Conservation (phyloP, 106 monocot genomes). For the Allium fistulosum region DNA sequence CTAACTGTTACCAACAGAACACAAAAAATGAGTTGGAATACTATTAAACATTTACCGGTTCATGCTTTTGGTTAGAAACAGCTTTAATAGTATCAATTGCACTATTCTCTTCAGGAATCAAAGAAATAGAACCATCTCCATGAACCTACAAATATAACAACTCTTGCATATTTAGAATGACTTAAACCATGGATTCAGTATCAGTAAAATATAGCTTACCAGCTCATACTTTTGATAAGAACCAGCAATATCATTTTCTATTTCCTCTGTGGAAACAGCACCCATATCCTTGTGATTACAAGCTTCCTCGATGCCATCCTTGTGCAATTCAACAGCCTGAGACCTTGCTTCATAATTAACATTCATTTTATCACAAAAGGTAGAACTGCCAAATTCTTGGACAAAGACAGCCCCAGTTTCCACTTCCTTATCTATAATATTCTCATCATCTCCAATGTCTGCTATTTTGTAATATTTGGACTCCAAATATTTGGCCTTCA, state of each 20-base stretch:
- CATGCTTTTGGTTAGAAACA: conserved; percentile 1
- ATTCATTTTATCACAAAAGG: neutral
- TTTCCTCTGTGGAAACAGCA: neutral
- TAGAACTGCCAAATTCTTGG: too few relatives aligned
- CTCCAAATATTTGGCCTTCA: neutral
- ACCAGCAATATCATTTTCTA: neutral
- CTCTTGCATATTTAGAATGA: too few relatives aligned
- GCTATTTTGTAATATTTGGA: neutral
- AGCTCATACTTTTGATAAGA: neutral
- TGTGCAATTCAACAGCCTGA: neutral
- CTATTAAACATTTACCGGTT: neutral
- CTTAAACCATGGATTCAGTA: too few relatives aligned
- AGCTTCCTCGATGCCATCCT: neutral
- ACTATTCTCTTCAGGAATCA: too few relatives aligned
- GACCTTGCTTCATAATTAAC: neutral
- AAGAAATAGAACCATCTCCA: too few relatives aligned
- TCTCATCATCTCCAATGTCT: neutral
- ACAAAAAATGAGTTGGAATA: neutral
- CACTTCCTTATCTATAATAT: too few relatives aligned
- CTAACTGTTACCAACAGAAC: neutral
- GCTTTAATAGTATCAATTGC: too few relatives aligned
- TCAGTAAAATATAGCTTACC: neutral
- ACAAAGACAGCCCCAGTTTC: too few relatives aligned
- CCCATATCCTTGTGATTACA: neutral
- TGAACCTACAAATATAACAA: too few relatives aligned